A percentile compares a stretch with the other conserved stretches of the same genome.
Evolutionary conservation across 2,329 filamentous ascomycete genomes (phyloP).

Genomic region (Dactylonectria macrodidyma): DNA sequence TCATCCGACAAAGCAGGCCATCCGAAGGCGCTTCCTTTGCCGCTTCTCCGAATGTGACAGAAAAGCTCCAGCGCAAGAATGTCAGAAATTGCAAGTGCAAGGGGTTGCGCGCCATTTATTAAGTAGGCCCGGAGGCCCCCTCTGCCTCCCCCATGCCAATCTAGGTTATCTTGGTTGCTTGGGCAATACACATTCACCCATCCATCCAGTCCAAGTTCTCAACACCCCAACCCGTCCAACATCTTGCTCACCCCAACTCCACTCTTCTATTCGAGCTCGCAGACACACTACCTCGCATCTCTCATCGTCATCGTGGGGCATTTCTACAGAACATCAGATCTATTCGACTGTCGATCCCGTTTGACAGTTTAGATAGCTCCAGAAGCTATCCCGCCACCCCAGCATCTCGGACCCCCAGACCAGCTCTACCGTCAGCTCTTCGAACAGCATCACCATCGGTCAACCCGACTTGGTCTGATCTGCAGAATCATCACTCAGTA

Average conservation of each 20-base stretch:
- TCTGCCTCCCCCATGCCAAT: conserved; percentile 35
- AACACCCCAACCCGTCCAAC: conserved; percentile 41
- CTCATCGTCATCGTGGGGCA: conserved; percentile 35
- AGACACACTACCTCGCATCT: conserved; percentile 34
- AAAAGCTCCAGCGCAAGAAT: neutral
- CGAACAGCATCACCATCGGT: conserved; percentile 8
- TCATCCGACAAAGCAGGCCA: conserved; percentile 20
- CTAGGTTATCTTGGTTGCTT: conserved; percentile 42
- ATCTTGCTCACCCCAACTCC: conserved; percentile 32
- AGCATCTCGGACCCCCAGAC: neutral
- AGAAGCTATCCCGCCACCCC: conserved; percentile 2
- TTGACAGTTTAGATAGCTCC: neutral
- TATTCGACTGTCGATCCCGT: conserved; percentile 31
- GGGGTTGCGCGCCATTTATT: conserved; percentile 17
- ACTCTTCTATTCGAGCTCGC: conserved; percentile 27
- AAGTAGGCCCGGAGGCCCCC: conserved; percentile 22
- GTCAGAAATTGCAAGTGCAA: neutral
- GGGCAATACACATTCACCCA: conserved; percentile 42
- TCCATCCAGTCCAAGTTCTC: conserved; percentile 23
- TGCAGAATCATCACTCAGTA: neutral
- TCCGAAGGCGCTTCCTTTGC: conserved; percentile 17
- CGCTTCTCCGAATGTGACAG: neutral
- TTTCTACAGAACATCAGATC: conserved; percentile 26
- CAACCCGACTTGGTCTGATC: conserved; percentile 7
- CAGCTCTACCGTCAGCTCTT: neutral